phyloP scores from a whole-genome alignment of 176 grass and related monocot species.

The Chloris gayana region DNA sequence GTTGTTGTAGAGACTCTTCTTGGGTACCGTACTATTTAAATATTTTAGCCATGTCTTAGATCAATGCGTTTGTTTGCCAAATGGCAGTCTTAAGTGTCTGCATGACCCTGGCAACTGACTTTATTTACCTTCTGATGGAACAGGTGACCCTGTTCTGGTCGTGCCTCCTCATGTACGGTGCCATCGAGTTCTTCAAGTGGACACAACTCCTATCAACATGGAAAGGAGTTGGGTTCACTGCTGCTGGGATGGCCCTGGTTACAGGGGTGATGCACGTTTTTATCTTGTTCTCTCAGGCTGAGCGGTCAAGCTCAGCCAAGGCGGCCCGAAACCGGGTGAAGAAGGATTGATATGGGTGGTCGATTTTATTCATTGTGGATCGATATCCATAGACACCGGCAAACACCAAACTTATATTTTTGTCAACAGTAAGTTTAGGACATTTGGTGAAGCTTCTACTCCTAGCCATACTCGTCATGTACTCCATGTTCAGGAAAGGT shows the following conservation, averaged over 20 bases:
- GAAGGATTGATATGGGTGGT: slow-evolving; percentile 45
- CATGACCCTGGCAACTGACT: background rate
- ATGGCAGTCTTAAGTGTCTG: background rate
- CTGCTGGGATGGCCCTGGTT: slow-evolving; percentile 49
- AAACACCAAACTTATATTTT: background rate
- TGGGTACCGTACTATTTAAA: background rate
- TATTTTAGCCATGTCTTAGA: background rate
- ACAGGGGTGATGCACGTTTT: slow-evolving; percentile 66
- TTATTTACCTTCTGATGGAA: slow-evolving; percentile 1
- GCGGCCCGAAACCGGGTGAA: slow-evolving; percentile 54
- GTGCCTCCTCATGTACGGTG: slow-evolving; percentile 57
- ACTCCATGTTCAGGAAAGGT: background rate
- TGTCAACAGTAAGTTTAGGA: background rate
- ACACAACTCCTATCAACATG: slow-evolving; percentile 63
- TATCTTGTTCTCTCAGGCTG: slow-evolving; percentile 67
- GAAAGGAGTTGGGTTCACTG: slow-evolving; percentile 60
- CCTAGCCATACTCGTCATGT: background rate
- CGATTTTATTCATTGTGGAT: background rate
- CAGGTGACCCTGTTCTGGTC: slow-evolving; percentile 80
- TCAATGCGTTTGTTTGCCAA: background rate
- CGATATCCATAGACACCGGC: background rate
- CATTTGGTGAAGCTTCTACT: background rate
- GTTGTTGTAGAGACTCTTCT: background rate
- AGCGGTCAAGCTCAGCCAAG: slow-evolving; percentile 63
- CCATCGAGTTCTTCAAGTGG: slow-evolving; percentile 69